Evolutionary conservation across 2,329 filamentous ascomycete species (phyloP).

Genomic region (Cyphellophora attinorum): DNA sequence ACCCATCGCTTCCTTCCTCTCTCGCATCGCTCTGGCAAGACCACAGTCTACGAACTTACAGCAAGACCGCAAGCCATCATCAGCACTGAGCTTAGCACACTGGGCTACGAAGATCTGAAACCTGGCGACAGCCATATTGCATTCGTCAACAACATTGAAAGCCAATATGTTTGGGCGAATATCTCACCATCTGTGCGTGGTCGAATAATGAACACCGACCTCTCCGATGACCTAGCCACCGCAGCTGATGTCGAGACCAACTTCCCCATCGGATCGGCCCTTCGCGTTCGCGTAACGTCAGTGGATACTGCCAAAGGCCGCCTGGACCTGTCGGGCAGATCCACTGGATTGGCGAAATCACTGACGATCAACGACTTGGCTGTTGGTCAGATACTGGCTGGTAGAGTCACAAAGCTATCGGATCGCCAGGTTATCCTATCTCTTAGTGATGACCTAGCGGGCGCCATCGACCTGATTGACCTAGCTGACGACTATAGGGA

Average conservation of each 20-base stretch:
- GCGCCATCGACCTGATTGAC: conserved; percentile 72
- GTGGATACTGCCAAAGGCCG: conserved; percentile 65
- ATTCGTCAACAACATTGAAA: conserved; percentile 81
- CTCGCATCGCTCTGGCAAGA: conserved; percentile 71
- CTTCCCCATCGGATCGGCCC: conserved; percentile 82
- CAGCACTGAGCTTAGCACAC: conserved; percentile 47
- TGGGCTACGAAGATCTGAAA: conserved; percentile 65
- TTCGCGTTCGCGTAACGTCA: conserved; percentile 67
- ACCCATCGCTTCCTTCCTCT: conserved; percentile 89
- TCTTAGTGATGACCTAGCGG: conserved; percentile 69
- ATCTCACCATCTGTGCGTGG: conserved; percentile 81
- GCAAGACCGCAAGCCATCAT: conserved; percentile 56
- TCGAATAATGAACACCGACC: conserved; percentile 69
- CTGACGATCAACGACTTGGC: conserved; percentile 64
- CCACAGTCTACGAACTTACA: conserved; percentile 75
- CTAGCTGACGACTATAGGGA: conserved; percentile 78
- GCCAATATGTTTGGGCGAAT: conserved; percentile 80
- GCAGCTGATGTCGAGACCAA: conserved; percentile 65
- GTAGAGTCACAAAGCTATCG: conserved; percentile 73
- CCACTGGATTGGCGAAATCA: conserved; percentile 45
- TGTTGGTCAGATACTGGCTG: conserved; percentile 71
- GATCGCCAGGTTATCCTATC: conserved; percentile 79
- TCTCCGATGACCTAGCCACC: conserved; percentile 75
- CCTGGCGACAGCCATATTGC: conserved; percentile 64
- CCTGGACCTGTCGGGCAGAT: conserved; percentile 73